These are phyloP conservation scores for Jackrogersella multiformis DNA, from an alignment of 495 filamentous ascomycete genomes.

Conservation along the genomic window DNA sequence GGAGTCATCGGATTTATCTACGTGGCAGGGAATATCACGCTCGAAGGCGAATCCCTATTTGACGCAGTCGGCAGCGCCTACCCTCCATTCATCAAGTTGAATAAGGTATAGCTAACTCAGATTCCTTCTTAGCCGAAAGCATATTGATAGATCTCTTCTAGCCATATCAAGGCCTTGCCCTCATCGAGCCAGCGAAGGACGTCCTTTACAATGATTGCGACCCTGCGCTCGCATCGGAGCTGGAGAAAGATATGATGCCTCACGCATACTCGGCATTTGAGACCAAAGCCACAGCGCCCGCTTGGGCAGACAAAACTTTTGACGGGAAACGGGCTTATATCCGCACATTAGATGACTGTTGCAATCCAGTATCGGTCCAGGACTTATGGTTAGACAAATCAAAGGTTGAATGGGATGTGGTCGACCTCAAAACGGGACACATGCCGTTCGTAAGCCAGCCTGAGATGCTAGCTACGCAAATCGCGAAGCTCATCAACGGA, in stretches of 20 bases:
- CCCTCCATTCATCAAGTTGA: not conserved
- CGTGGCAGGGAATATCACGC: not conserved
- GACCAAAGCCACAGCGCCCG: conserved; percentile 8
- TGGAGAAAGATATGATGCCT: not conserved
- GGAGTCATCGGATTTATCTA: not conserved
- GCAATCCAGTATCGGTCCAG: not conserved
- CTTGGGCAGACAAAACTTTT: conserved; percentile 4
- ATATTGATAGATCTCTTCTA: not conserved
- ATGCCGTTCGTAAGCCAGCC: conserved; percentile 15
- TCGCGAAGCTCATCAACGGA: not conserved
- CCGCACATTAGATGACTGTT: not conserved
- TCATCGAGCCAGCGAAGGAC: conserved; percentile 4
- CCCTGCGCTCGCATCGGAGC: not conserved
- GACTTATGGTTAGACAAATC: not conserved
- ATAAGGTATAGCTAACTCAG: not conserved
- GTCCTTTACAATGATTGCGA: conserved; percentile 13
- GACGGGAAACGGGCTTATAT: conserved; percentile 9
- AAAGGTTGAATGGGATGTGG: conserved; percentile 5
- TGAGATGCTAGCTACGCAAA: not conserved
- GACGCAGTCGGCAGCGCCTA: not conserved
- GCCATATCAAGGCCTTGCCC: not conserved
- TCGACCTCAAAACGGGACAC: conserved; percentile 10
- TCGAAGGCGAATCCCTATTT: not conserved
- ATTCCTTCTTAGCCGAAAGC: not conserved
- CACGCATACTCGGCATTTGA: not conserved